Percentiles rank a stretch among this genome's conserved stretches.
phyloP scores from a whole-genome alignment of 192 early-diverging fungal genomes.

The Coemansia guatemalensis region DNA sequence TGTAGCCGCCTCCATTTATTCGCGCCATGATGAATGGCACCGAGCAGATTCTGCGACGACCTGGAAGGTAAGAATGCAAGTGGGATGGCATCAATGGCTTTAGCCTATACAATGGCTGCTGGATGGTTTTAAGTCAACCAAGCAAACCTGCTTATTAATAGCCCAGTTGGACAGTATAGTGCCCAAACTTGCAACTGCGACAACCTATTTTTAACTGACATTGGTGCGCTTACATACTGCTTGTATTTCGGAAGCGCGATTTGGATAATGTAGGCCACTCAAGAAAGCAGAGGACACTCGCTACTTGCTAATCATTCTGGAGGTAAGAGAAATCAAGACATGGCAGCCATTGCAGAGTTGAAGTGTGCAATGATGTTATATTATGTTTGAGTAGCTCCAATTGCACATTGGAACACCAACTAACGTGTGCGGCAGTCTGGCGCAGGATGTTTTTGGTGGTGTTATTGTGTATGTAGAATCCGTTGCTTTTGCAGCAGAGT shows the following conservation, averaged over 20 bases:
- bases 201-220: too few species aligned
- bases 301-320: conserved; percentile 83
- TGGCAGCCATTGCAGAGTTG: background rate
- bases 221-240: background rate
- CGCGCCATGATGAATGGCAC: conserved; percentile 73
- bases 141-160: too few species aligned
- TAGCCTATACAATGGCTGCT: conserved; percentile 23
- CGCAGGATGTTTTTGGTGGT: too few species aligned
- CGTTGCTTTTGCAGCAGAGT: conserved; percentile 72
- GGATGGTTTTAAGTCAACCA: conserved; percentile 19
- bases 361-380: conserved; percentile 14
- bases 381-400: too few species aligned
- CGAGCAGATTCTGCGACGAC: conserved; percentile 70
- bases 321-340: conserved; percentile 29
- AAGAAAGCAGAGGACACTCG: conserved; percentile 62
- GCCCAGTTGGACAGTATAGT: too few species aligned
- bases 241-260: background rate
- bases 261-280: conserved; percentile 28
- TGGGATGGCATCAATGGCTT: background rate
- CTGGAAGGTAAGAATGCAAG: conserved; percentile 29
- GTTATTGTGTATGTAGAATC: conserved; percentile 53
- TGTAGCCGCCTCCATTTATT: conserved; percentile 59
- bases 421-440: too few species aligned
- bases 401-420: too few species aligned
- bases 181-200: too few species aligned